Evolutionary conservation across 768 basidiomycete species (phyloP), one percentile per base, ranked within the genome.

Genomic region (Kwoniella bestiolae): DNA sequence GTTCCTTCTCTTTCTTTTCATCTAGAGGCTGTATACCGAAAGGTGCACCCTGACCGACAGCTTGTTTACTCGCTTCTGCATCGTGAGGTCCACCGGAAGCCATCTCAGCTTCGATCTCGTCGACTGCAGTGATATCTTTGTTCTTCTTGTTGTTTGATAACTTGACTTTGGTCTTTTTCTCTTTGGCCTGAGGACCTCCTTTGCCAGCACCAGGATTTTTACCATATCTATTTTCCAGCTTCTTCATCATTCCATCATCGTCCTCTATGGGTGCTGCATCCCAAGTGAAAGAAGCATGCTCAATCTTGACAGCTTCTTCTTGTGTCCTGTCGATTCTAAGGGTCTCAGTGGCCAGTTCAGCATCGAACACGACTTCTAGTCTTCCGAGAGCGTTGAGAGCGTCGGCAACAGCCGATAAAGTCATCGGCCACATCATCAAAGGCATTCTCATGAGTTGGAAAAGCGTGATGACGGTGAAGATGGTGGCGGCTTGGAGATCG

Each of bases 381-480:
- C 94, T 90, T 8, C 83, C 82, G n/a, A 86, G 83, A 2, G 94
- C 94, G 72, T 91, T 93, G 50, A 84, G 80, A 0, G 93, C 93
- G 69, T 97, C 94, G 3, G 91, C 87, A 68, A 89, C 89, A n/a
- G 91, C 79, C 63, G 89, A 88, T 59, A 92, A 59, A 2, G 78
- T 74, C 75, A 81, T 75, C 6, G 81, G 86, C 74, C 74, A 75
- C 68, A 93, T 85, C 89, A 91, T 90, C 34, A 94, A 84, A 0
- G 94, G 92, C 62, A 93, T 69, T 23, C 92, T 85, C 47, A 94
- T 84, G 21, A 96, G 82, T 69, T 89, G 90, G 85, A 95, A 97
- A 4, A 94, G 83, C 0, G 90, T 88, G 56, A 97, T 83, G 23
- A 92, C 92, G 23, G 93, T 84, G 81, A 96, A 96, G 65, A 95